Evolutionary conservation across 2,329 filamentous ascomycete species (phyloP).

Genomic region (Paramyrothecium sp.): DNA sequence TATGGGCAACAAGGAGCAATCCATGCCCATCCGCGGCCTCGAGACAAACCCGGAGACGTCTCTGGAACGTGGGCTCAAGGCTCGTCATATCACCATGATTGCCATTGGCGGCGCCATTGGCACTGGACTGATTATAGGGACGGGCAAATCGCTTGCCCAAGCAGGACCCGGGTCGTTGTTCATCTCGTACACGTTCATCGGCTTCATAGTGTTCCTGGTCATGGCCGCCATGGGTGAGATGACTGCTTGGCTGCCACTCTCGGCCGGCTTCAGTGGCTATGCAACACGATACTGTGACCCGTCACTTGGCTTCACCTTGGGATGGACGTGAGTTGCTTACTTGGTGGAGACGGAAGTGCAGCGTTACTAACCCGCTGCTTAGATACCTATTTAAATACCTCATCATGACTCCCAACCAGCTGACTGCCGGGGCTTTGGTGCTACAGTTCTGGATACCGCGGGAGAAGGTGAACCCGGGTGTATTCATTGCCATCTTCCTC

Average conservation of each 20-base stretch:
- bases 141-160: slow-evolving; percentile 53
- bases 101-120: slow-evolving; percentile 57
- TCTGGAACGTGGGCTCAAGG: slow-evolving; percentile 51
- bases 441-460: slow-evolving; percentile 17
- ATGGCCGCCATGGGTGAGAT: slow-evolving; percentile 26
- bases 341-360: background rate
- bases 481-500: slow-evolving; percentile 16
- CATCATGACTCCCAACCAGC: slow-evolving; percentile 12
- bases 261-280: no score
- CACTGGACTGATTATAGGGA: slow-evolving; percentile 60
- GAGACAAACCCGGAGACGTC: no score
- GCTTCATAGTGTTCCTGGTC: slow-evolving; percentile 53
- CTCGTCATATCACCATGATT: slow-evolving; percentile 65
- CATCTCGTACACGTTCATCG: slow-evolving; percentile 52
- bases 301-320: background rate
- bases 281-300: background rate
- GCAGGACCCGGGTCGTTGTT: slow-evolving; percentile 57
- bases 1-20: no score
- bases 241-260: background rate
- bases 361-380: background rate
- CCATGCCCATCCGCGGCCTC: no score
- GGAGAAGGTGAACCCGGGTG: slow-evolving; percentile 11
- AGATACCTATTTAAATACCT: background rate
- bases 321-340: background rate
- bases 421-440: slow-evolving; percentile 13